Percentiles rank a stretch among this genome's conserved stretches.
phyloP scores from a whole-genome alignment of 2,329 filamentous ascomycete genomes.

The Fusarium sp. region DNA sequence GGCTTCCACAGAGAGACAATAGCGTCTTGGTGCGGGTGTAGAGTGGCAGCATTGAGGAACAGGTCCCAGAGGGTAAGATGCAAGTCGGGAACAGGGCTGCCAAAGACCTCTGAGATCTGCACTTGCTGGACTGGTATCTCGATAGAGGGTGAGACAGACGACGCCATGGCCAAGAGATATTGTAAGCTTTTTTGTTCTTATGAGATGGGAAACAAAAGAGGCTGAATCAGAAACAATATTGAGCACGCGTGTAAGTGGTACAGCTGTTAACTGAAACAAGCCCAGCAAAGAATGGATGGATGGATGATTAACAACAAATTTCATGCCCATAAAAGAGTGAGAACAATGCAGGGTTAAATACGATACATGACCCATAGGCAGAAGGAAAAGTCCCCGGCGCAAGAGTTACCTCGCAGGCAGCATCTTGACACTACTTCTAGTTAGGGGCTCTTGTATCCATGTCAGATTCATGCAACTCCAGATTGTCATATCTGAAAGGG shows the following conservation, averaged over 20 bases:
- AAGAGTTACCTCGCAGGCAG: slow-evolving; percentile 16
- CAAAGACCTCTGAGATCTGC: slow-evolving; percentile 44
- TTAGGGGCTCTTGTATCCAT: slow-evolving; percentile 19
- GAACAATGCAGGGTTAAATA: slow-evolving; percentile 36
- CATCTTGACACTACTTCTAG: slow-evolving; percentile 26
- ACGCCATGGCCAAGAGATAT: slow-evolving; percentile 16
- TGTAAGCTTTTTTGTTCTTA: background rate
- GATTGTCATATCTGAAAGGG: slow-evolving; percentile 40
- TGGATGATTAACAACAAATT: background rate
- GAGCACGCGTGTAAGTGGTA: slow-evolving; percentile 30
- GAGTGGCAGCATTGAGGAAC: slow-evolving; percentile 42
- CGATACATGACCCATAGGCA: background rate
- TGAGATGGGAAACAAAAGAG: slow-evolving; percentile 18
- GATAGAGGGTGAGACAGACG: slow-evolving; percentile 12
- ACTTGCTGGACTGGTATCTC: slow-evolving; percentile 3
- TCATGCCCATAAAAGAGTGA: slow-evolving; percentile 4
- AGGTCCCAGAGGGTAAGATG: slow-evolving; percentile 50
- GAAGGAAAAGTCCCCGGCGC: slow-evolving; percentile 11
- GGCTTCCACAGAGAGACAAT: slow-evolving; percentile 52
- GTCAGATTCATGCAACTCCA: slow-evolving; percentile 38
- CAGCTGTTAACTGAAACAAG: slow-evolving; percentile 10
- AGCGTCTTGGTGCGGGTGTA: slow-evolving; percentile 48
- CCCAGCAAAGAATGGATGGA: slow-evolving; percentile 7
- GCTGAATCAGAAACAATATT: slow-evolving; percentile 34
- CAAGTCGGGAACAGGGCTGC: slow-evolving; percentile 42